Evolutionary conservation across 176 grass and related monocot species (phyloP), one percentile per base, ranked within the genome.

Genomic region (Oryza australiensis): DNA sequence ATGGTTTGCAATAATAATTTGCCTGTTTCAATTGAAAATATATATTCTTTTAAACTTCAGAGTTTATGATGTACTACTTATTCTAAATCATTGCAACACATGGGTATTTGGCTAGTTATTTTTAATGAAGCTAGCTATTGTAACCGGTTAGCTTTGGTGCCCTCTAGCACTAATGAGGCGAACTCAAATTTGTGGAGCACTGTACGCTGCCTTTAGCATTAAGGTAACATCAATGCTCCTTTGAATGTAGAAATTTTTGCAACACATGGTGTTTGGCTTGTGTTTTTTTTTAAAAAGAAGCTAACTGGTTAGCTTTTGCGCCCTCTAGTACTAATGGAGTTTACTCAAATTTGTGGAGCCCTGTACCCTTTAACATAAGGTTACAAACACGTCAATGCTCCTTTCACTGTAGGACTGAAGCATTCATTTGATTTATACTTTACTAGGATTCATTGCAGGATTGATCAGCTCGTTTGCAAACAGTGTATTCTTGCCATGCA

Each of bases 401-500:
- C 40, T 80, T 26, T 66, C 34, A 15, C 64, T 76, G 26, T 69
- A 81, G 62, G 66, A 60, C 55, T 24, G 28, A 4, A 76, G 11
- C 37, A 26, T 49, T 82, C 3, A 5, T 63, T 27, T 76, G n/a
- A 33, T 12, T 49, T 76, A 37, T 27, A 70, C 69, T 81, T 5
- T 40, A 20, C 32, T 68, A 2, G 7, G 18, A 48, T 78, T 12
- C 49, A 62, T 89, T 73, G 40, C 73, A 68, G 46, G 86, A 28
- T 64, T 64, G 1, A 43, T 42, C 10, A 30, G 35, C 67, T 28
- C 46, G 55, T 32, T 73, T 62, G 45, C 72, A 38, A 38, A 18
- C 41, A 83, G 12, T 83, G 64, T 29, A 69, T 34, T 78, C 27
- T 60, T 71, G 8, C 18, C 66, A 78, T 73, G 26, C 12, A 77